Evolutionary conservation across 1,284 basidiomycete genomes (phyloP), one percentile per base, ranked within the genome.

Genomic region (Ceratobasidium sp.): DNA sequence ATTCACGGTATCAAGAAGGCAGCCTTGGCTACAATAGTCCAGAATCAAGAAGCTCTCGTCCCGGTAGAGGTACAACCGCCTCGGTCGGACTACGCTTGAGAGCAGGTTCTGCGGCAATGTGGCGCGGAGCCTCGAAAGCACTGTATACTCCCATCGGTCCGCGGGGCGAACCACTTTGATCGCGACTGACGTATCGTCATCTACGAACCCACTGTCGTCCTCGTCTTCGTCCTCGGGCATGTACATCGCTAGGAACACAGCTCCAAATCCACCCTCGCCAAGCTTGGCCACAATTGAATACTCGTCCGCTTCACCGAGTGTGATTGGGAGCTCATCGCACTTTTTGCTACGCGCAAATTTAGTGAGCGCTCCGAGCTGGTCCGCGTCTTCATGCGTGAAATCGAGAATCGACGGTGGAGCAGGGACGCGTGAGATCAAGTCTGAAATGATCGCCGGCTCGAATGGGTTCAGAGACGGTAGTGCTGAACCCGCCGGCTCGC

Each of bases 251-350:
- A 89, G 87, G 83, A 97, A 99, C 11, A 99, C 97, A 2, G 92
- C 88, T 0, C 96, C 97, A 77, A 95, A 99, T 0, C 95, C 95
- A 6, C 97, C 97, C 82, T 99, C 96, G 5, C 97, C 97, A 25
- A 99, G 85, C 81, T 98, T 98, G 75, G 91, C 90, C 5, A 84
- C 82, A 9, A 98, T 86, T 64, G 85, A 85, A 77, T 92, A 94
- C 56, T 82, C 82, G 73, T 85, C 86, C 8, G 64, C 64, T 3
- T 85, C 87, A 38, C 83, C 84, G 8, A 98, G 82, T 1, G 78
- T 75, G 58, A 83, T 75, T 59, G 60, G 59, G 28, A 75, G 77
- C 79, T 67, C 81, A 79, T 56, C 83, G 78, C 14, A 79, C 75
- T 63, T 80, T 80, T 51, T 80, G 53, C 64, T 77, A 74, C 82